Evolutionary conservation across 768 basidiomycete genomes (phyloP), one percentile per base, ranked within the genome.

Genomic region (Kwoniella sp.): DNA sequence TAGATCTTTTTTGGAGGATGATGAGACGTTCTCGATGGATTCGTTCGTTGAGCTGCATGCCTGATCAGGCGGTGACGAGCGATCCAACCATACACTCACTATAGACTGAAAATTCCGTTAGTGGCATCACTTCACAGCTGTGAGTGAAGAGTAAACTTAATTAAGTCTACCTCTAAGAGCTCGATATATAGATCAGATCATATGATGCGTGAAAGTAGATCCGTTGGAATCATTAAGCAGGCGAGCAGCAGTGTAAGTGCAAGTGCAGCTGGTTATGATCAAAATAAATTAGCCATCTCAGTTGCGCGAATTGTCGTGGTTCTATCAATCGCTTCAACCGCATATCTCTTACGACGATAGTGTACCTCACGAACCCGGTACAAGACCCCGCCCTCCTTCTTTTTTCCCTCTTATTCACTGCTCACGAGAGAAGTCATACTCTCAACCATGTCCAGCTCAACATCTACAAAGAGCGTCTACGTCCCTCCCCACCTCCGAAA

Each of bases 401-500:
- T 34, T 5, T 34, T 13, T 13, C 34, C 15, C 41, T 45, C 41
- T 45, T 17, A 3, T 11, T 20, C 41, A 3, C 41, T 45, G 8
- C 41, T 7, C 15, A 7, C 5, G 34, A 34, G 34, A n/a, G n/a
- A n/a, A n/a, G n/a, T n/a, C 13, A 34, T 34, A 5, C 13, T 13
- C 34, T 5, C 34, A 5, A 13, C 7, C 34, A 45, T 45, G 41
- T 11, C 41, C 17, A 45, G 20, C 20, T 45, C 41, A 45, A 45
- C 41, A 3, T 17, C 41, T 25, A 30, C 58, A 28, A 58, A 57
- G 45, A 48, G 62, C 29, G 71, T 51, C 29, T 75, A 75, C 53
- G 67, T 75, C 11, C 74, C 74, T 38, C 74, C 74, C 0, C 71
- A 73, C 47, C 48, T 75, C 15, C 67, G 74, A n/a, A 72, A 72